Percentiles rank a stretch among this genome's conserved stretches.
Evolutionary conservation across 2,329 filamentous ascomycete species (phyloP).

Genomic region (Phialophora verrucosa): DNA sequence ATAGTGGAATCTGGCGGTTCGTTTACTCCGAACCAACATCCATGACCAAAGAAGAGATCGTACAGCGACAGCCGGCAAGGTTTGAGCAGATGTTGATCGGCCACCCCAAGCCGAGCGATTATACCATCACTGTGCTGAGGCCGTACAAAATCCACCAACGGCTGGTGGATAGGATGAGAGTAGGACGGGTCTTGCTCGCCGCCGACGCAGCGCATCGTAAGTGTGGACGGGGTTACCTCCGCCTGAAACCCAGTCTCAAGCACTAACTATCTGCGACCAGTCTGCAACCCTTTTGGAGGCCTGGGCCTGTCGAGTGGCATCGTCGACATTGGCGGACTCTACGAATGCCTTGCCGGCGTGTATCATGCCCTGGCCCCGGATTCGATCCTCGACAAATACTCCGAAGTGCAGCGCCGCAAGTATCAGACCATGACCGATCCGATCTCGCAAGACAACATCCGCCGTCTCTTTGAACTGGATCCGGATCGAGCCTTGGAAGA

Average conservation of each 20-base stretch:
- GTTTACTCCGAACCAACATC: constrained; percentile 65
- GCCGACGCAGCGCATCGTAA: constrained; percentile 64
- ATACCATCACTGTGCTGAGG: constrained; percentile 62
- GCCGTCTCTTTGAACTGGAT: constrained; percentile 45
- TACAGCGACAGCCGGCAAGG: constrained; percentile 59
- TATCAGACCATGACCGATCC: constrained; percentile 49
- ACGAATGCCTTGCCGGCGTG: constrained; percentile 62
- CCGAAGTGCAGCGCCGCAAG: constrained; percentile 48
- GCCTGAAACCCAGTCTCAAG: too few relatives aligned
- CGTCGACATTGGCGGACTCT: constrained; percentile 67
- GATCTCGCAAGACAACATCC: constrained; percentile 51
- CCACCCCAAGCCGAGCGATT: constrained; percentile 63
- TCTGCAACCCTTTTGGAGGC: constrained; percentile 56
- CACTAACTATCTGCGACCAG: too few relatives aligned
- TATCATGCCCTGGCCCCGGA: constrained; percentile 48
- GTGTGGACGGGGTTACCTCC: constrained; percentile 1
- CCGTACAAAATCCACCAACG: constrained; percentile 68
- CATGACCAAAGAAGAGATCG: constrained; percentile 60
- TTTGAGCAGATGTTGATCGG: constrained; percentile 66
- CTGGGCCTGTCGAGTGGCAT: constrained; percentile 69
- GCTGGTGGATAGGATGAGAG: constrained; percentile 63
- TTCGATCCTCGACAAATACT: constrained; percentile 52
- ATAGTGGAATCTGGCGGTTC: constrained; percentile 66
- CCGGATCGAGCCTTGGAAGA: constrained; percentile 46
- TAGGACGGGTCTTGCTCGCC: constrained; percentile 62